phyloP scores from a whole-genome alignment of 176 grass and related monocot genomes.

The Ananas comosus region DNA sequence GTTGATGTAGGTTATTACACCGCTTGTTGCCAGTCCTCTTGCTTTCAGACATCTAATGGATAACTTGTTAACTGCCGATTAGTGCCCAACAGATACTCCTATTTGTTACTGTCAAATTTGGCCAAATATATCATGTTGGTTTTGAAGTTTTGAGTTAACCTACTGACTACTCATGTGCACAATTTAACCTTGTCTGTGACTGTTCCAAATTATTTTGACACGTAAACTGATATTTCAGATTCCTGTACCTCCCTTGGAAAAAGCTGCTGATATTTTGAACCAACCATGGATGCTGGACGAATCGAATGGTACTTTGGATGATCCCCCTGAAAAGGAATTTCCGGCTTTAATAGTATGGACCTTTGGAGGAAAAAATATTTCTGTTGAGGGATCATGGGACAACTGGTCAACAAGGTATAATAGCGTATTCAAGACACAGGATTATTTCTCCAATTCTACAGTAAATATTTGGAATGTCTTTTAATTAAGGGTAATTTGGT shows the following conservation, averaged over 20 bases:
- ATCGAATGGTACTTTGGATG: constrained; percentile 48
- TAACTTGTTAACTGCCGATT: too few relatives aligned
- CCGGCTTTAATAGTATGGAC: constrained; percentile 87
- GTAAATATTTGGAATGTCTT: background rate
- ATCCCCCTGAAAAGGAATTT: constrained; percentile 69
- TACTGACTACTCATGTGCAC: constrained; percentile 3
- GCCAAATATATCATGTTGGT: too few relatives aligned
- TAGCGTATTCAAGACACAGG: background rate
- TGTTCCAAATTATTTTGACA: constrained; percentile 2
- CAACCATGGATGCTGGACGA: constrained; percentile 53
- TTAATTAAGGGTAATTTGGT: background rate
- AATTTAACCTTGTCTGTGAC: background rate
- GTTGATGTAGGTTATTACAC: too few relatives aligned
- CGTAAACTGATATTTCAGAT: constrained; percentile 39
- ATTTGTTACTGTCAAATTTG: too few relatives aligned
- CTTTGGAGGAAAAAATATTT: constrained; percentile 66
- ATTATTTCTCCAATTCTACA: constrained; percentile 1
- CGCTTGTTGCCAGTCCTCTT: too few relatives aligned
- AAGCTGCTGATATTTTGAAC: constrained; percentile 72
- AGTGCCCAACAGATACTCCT: too few relatives aligned
- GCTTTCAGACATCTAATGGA: too few relatives aligned
- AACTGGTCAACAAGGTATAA: constrained; percentile 86
- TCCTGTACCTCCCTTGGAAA: constrained; percentile 84
- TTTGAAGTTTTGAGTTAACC: too few relatives aligned
- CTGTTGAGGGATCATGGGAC: constrained; percentile 99